Evolutionary conservation across 1,284 basidiomycete genomes (phyloP).

Genomic region (Ustilago nuda): DNA sequence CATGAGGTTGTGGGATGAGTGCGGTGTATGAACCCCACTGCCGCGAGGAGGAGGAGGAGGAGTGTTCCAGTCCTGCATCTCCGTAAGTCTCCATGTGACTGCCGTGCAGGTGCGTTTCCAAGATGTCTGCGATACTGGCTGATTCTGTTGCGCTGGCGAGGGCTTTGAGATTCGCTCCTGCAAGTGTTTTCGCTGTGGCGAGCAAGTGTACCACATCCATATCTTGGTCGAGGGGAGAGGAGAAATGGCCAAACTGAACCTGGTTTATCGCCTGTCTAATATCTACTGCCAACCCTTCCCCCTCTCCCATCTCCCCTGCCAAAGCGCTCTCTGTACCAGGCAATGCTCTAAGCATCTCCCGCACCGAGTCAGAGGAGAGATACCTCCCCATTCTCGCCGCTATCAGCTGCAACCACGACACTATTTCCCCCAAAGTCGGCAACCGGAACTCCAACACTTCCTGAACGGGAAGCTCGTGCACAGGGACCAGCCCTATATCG

Average conservation of each 20-base stretch:
- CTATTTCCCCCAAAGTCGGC: conserved; percentile 47
- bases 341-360: background rate
- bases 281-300: conserved; percentile 71
- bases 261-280: conserved; percentile 75
- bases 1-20: conserved; percentile 12
- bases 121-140: conserved; percentile 19
- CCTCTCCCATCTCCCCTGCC: background rate
- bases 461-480: conserved; percentile 52
- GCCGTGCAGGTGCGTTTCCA: background rate
- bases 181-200: background rate
- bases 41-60: conserved; percentile 1
- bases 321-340: conserved; percentile 1
- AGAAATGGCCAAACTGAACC: conserved; percentile 73
- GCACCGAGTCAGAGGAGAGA: background rate
- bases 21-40: conserved; percentile 23
- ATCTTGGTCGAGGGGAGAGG: background rate
- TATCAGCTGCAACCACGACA: conserved; percentile 57
- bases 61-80: conserved; percentile 14
- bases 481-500: conserved; percentile 46
- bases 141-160: conserved; percentile 20
- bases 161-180: background rate
- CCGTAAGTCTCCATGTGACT: conserved; percentile 11
- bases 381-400: conserved; percentile 13
- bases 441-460: conserved; percentile 48
- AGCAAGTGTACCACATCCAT: background rate